Percentiles rank a stretch among this genome's conserved stretches.
Evolutionary conservation across 2,329 filamentous ascomycete genomes (phyloP).

Genomic region (Sclerotinia nivalis): DNA sequence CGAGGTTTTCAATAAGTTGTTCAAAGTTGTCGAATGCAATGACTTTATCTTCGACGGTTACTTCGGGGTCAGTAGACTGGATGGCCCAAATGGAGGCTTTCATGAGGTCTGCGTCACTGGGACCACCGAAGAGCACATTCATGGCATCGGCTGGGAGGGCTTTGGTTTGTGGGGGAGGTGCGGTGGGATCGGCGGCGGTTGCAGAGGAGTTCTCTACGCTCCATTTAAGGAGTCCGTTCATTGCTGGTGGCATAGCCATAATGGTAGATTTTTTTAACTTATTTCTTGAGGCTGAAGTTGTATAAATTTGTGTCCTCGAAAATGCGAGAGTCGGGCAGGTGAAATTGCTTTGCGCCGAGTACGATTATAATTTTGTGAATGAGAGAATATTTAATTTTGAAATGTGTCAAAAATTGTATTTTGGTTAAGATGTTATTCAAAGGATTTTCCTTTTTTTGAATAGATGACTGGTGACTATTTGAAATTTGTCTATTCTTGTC

Average conservation of each 20-base stretch:
- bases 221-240: constrained; percentile 43
- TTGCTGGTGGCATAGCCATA: constrained; percentile 36
- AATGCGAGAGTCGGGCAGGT: not conserved
- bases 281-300: not conserved
- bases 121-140: constrained; percentile 75
- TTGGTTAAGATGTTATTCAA: not conserved
- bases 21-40: constrained; percentile 94
- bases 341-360: constrained; percentile 2
- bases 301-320: not conserved
- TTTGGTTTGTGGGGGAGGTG: constrained; percentile 35
- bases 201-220: constrained; percentile 59
- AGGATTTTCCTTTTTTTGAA: not conserved
- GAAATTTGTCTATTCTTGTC: constrained; percentile 4
- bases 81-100: constrained; percentile 78
- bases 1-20: constrained; percentile 85
- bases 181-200: constrained; percentile 35
- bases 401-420: not conserved
- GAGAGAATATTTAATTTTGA: not conserved
- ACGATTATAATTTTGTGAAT: not conserved
- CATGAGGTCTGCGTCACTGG: constrained; percentile 92
- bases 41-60: constrained; percentile 73
- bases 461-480: not conserved
- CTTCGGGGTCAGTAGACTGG: constrained; percentile 58
- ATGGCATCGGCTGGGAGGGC: constrained; percentile 69
- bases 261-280: not conserved